Conservation (phyloP, 83 land plant species). For the Larix sibirica region DNA sequence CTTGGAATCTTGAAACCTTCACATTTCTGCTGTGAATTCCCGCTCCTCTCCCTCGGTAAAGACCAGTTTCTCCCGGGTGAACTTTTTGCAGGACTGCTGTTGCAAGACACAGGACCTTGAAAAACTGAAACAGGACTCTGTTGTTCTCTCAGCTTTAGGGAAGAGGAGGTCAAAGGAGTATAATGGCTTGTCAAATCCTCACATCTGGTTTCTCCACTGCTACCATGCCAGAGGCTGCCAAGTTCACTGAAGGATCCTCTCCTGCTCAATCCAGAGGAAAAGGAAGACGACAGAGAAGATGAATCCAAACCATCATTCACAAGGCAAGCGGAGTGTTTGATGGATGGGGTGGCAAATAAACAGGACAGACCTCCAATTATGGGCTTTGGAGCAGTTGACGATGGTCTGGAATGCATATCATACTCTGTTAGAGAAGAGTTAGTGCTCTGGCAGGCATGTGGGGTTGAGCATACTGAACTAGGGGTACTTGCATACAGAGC, state of each 20-base stretch:
- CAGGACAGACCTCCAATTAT: constrained; percentile 59
- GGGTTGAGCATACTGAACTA: constrained; percentile 44
- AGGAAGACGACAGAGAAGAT: constrained; percentile 23
- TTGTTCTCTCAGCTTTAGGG: constrained; percentile 56
- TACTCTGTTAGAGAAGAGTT: constrained; percentile 37
- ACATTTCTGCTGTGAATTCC: constrained; percentile 9
- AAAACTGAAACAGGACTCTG: constrained; percentile 86
- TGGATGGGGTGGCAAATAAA: constrained; percentile 39
- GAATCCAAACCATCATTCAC: constrained; percentile 1
- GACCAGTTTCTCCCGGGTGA: constrained; percentile 27
- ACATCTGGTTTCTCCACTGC: constrained; percentile 17
- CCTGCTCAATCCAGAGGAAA: constrained; percentile 29
- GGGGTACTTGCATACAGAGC: constrained; percentile 24
- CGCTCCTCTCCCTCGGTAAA: constrained; percentile 21
- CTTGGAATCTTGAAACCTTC: constrained; percentile 25
- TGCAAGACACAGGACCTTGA: constrained; percentile 70
- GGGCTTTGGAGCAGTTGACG: constrained; percentile 34
- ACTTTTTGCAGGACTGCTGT: constrained; percentile 28
- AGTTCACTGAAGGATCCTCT: constrained; percentile 26
- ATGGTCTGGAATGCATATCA: constrained; percentile 38
- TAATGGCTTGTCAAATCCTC: constrained; percentile 32
- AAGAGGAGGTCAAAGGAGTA: constrained; percentile 35
- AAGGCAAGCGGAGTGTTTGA: constrained; percentile 11
- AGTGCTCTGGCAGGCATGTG: constrained; percentile 38
- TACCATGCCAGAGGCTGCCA: constrained; percentile 25